A percentile compares a stretch with the other conserved stretches of the same genome.
phyloP scores from a whole-genome alignment of 768 basidiomycete species.

The Termitomyces titanicus region DNA sequence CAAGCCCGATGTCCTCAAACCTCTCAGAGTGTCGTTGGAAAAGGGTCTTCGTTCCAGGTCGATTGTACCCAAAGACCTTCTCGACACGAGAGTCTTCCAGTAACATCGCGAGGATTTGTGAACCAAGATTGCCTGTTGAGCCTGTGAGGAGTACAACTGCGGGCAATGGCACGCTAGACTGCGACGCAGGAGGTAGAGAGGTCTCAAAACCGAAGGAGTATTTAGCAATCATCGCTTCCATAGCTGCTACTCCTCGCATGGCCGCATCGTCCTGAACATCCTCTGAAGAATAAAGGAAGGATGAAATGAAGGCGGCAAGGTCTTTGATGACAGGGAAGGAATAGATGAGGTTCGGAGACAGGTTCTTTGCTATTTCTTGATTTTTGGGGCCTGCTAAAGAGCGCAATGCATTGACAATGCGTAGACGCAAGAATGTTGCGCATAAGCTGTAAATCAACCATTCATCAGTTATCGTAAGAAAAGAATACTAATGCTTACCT shows the following conservation, averaged over 20 bases:
- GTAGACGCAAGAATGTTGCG: constrained; percentile 6
- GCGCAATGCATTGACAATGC: not conserved
- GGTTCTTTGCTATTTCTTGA: constrained; percentile 10
- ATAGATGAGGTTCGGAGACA: constrained; percentile 40
- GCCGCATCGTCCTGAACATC: not conserved
- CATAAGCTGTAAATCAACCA: not conserved
- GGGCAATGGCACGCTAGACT: not conserved
- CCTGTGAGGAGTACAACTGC: constrained; percentile 22
- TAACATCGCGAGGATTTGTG: constrained; percentile 19
- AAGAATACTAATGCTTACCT: not conserved
- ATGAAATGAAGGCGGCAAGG: constrained; percentile 1
- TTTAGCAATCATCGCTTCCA: constrained; percentile 35
- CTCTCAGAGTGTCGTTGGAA: constrained; percentile 12
- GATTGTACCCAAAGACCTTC: constrained; percentile 34
- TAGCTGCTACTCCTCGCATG: constrained; percentile 1
- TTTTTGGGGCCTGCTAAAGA: not conserved
- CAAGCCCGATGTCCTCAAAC: constrained; percentile 18
- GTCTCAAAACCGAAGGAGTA: constrained; percentile 23
- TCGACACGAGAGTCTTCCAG: constrained; percentile 32
- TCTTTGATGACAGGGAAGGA: constrained; percentile 33
- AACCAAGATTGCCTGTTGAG: constrained; percentile 24
- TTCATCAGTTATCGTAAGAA: not conserved
- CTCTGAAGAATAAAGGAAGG: not conserved
- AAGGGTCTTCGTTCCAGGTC: constrained; percentile 5
- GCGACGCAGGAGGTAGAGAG: not conserved